Percentiles rank a stretch among this genome's conserved stretches.
These are phyloP conservation scores for Pulveroboletus sp. DNA, from an alignment of 768 basidiomycete genomes.

Conservation along the genomic window DNA sequence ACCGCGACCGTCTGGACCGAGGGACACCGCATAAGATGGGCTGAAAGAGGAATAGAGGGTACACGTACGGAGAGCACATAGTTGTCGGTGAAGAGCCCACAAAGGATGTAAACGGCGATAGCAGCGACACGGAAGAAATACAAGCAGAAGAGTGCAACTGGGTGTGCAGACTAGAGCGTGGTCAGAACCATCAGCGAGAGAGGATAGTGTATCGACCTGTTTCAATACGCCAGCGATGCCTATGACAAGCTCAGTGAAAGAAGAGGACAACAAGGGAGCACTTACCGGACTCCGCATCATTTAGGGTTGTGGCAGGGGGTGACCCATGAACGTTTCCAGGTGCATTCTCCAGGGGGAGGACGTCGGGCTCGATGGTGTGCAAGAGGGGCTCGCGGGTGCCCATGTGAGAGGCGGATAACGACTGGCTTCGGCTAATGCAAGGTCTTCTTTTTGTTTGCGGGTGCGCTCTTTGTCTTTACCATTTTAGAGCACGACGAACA, in stretches of 20 bases:
- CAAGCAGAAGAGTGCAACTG: conserved; percentile 79
- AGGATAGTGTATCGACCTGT: conserved; percentile 44
- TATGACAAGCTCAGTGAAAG: conserved; percentile 23
- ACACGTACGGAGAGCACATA: conserved; percentile 86
- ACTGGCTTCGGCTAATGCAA: not conserved
- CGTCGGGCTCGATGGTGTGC: conserved; percentile 86
- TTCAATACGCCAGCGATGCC: conserved; percentile 72
- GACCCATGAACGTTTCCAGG: conserved; percentile 26
- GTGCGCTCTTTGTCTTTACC: conserved; percentile 8
- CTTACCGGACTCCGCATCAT: conserved; percentile 74
- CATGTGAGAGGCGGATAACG: conserved; percentile 33
- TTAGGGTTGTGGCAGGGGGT: conserved; percentile 51
- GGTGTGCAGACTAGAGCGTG: conserved; percentile 65
- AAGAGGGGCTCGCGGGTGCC: conserved; percentile 61
- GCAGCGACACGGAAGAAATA: conserved; percentile 86
- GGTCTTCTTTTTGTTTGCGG: conserved; percentile 12
- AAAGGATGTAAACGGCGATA: conserved; percentile 90
- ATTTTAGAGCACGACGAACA: conserved; percentile 1
- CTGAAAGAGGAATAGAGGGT: not conserved
- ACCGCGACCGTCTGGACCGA: conserved; percentile 72
- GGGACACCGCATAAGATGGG: not conserved
- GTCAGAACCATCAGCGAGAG: conserved; percentile 12
- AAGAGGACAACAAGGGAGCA: not conserved
- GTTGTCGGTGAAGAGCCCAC: conserved; percentile 82
- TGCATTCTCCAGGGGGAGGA: conserved; percentile 37